phyloP scores from a whole-genome alignment of 106 monocot genomes.

The Iris macrosiphon region DNA sequence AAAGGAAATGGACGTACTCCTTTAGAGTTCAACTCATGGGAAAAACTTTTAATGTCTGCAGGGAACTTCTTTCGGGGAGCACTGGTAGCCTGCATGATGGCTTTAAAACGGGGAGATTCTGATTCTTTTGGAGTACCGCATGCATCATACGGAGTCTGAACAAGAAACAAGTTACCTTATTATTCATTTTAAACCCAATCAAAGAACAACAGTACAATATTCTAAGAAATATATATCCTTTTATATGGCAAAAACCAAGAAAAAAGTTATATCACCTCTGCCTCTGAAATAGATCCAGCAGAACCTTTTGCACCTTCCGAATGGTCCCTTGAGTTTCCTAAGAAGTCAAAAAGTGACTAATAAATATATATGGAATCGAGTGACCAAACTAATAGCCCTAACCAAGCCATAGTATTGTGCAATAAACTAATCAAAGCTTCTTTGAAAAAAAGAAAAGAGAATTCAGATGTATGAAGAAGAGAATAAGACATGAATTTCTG shows the following conservation, averaged over 20 bases:
- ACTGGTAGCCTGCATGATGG: constrained; percentile 92
- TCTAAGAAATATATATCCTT: constrained; percentile 1
- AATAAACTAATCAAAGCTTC: no score
- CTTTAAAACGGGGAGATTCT: constrained; percentile 98
- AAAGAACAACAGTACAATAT: constrained; percentile 1
- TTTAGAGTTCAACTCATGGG: constrained; percentile 92
- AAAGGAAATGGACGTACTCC: constrained; percentile 96
- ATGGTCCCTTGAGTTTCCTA: constrained; percentile 52
- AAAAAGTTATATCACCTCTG: constrained; percentile 28
- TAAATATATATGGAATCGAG: not conserved
- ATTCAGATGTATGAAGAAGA: no score
- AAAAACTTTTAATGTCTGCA: constrained; percentile 86
- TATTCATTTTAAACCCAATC: not conserved
- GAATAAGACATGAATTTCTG: no score
- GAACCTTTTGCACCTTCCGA: constrained; percentile 32
- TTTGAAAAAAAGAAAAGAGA: no score
- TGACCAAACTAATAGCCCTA: no score
- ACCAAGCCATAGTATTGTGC: no score
- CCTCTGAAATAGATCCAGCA: constrained; percentile 33
- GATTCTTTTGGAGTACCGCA: constrained; percentile 93
- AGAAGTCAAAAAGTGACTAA: constrained; percentile 4
- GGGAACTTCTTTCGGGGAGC: constrained; percentile 87
- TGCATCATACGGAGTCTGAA: constrained; percentile 69
- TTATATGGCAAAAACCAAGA: not conserved
- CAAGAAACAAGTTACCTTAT: constrained; percentile 8